Percentiles rank a stretch among this genome's conserved stretches.
phyloP scores from a whole-genome alignment of 2,329 filamentous ascomycete species.

The Diplodia mutila region DNA sequence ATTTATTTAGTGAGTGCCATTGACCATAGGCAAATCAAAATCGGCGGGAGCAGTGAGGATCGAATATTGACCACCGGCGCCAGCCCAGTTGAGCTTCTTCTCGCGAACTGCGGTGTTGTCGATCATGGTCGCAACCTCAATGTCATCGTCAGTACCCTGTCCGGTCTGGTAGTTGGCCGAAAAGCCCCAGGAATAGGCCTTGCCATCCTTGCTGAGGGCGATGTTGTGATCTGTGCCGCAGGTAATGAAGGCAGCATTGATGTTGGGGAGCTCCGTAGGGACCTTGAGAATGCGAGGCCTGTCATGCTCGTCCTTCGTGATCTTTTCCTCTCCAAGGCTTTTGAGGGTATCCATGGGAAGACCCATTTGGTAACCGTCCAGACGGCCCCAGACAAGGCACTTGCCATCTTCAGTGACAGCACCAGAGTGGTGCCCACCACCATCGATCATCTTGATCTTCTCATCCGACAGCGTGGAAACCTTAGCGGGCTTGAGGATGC shows the following conservation, averaged over 20 bases:
- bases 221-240: conserved; percentile 75
- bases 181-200: conserved; percentile 80
- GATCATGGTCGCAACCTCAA: conserved; percentile 75
- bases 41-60: conserved; percentile 55
- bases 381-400: conserved; percentile 63
- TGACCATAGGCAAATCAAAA: conserved; percentile 1
- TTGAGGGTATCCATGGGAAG: conserved; percentile 49
- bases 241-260: conserved; percentile 57
- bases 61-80: conserved; percentile 85
- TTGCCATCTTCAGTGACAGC: conserved; percentile 58
- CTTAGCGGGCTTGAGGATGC: conserved; percentile 67
- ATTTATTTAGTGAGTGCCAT: conserved; percentile 2
- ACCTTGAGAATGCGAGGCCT: conserved; percentile 72
- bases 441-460: conserved; percentile 69
- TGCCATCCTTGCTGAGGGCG: conserved; percentile 69
- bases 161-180: conserved; percentile 80
- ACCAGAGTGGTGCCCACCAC: conserved; percentile 75
- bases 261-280: conserved; percentile 65
- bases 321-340: conserved; percentile 58
- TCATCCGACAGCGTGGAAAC: conserved; percentile 67
- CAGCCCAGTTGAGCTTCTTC: conserved; percentile 75
- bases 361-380: conserved; percentile 61
- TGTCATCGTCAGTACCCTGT: conserved; percentile 76
- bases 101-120: conserved; percentile 82
- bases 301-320: conserved; percentile 66